A percentile compares a stretch with the other conserved stretches of the same genome.
Evolutionary conservation across 345 rosid genomes (phyloP).

Genomic region (Arabidopsis suecica): DNA sequence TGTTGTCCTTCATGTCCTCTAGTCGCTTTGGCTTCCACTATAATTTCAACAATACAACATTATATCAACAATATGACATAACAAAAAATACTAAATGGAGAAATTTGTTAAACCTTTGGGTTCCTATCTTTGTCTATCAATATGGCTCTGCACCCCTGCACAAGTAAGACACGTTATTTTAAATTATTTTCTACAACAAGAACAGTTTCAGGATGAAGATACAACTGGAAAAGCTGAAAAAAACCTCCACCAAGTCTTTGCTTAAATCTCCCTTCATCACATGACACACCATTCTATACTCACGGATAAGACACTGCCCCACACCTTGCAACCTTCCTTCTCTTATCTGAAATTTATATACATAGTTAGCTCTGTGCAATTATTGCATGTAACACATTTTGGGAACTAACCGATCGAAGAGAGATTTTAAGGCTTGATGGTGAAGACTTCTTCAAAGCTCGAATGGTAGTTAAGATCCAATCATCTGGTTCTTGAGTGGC

Average conservation of each 20-base stretch:
- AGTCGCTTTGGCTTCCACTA: constrained; percentile 77
- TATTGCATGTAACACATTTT: not conserved
- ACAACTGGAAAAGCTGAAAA: not conserved
- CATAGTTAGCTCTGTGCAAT: constrained; percentile 17
- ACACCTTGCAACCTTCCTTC: constrained; percentile 82
- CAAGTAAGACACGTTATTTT: not conserved
- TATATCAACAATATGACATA: not conserved
- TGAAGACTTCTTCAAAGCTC: constrained; percentile 69
- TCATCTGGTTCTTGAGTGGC: constrained; percentile 42
- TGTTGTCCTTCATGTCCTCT: constrained; percentile 54
- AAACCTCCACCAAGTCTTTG: constrained; percentile 82
- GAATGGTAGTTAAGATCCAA: constrained; percentile 61
- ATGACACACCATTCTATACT: constrained; percentile 82
- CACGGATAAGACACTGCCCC: constrained; percentile 78
- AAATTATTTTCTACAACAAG: not conserved
- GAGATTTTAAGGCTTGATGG: constrained; percentile 88
- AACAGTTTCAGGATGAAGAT: not conserved
- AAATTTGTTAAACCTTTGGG: constrained; percentile 60
- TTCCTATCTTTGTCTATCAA: constrained; percentile 81
- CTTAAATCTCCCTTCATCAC: constrained; percentile 72
- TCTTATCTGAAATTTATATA: constrained; percentile 64
- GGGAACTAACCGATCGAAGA: constrained; percentile 67
- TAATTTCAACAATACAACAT: not conserved
- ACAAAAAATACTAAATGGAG: not conserved
- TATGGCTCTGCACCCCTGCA: constrained; percentile 90